These are phyloP conservation scores for Phytophthora rubi DNA, from an alignment of 352 stramenopile genomes.

Conservation along the genomic window DNA sequence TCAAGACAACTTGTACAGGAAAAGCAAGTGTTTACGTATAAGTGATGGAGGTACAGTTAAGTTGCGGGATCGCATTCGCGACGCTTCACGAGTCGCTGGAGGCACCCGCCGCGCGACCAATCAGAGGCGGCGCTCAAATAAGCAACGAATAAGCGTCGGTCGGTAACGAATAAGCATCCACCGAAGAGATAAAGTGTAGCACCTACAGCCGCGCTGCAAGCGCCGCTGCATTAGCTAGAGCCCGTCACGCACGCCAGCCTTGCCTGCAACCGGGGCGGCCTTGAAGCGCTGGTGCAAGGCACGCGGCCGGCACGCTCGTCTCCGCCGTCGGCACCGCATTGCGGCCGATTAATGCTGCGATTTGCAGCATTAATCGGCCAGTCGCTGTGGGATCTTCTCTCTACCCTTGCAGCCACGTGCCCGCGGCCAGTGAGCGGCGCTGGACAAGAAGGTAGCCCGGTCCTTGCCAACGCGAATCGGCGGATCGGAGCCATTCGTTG, in stretches of 20 bases:
- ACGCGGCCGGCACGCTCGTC: conserved; percentile 18
- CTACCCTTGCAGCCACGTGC: conserved; percentile 1
- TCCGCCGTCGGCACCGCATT: conserved; percentile 5
- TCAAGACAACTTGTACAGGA: neutral
- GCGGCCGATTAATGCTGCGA: conserved; percentile 9
- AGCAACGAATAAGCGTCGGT: neutral
- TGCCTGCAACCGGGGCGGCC: too few species aligned
- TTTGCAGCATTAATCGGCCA: too few species aligned
- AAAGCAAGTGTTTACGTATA: neutral
- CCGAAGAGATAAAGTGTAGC: too few species aligned
- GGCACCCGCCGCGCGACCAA: conserved; percentile 30
- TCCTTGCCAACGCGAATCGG: conserved; percentile 3
- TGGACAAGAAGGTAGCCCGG: conserved; percentile 2
- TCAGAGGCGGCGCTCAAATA: conserved; percentile 19
- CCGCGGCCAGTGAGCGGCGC: conserved; percentile 14
- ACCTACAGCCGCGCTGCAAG: too few species aligned
- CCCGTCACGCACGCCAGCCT: too few species aligned
- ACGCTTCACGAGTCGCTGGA: conserved; percentile 5
- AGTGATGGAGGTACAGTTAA: neutral
- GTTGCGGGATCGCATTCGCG: conserved; percentile 3
- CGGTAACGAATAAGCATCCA: too few species aligned
- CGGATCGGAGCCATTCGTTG: conserved; percentile 10
- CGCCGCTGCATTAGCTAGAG: too few species aligned
- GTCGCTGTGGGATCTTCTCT: conserved; percentile 23
- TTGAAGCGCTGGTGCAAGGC: conserved; percentile 5